phyloP scores from a whole-genome alignment of 2,329 filamentous ascomycete species.

The Sphaerulina vaccinii region DNA sequence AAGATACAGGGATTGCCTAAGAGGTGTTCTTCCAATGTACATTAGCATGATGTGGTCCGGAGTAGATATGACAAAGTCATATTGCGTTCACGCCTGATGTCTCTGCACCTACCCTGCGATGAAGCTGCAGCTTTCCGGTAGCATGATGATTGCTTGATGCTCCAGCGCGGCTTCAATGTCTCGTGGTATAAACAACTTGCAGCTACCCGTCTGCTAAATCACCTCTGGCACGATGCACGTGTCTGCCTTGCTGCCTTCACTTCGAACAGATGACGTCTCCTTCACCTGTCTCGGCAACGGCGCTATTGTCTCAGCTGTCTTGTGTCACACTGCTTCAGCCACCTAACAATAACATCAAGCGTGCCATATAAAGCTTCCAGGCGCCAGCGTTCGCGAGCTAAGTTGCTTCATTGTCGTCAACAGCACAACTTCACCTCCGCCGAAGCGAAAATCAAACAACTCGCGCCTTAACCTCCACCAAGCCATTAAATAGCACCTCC shows the following conservation, averaged over 20 bases:
- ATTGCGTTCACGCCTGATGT: background rate
- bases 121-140: background rate
- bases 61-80: no score
- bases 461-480: background rate
- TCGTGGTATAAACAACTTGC: background rate
- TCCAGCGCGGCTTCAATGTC: background rate
- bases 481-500: conserved; percentile 5
- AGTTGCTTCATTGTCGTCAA: conserved; percentile 1
- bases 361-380: conserved; percentile 5
- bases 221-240: background rate
- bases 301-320: conserved; percentile 6
- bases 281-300: background rate
- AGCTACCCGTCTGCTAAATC: conserved; percentile 7
- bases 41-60: background rate
- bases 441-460: background rate
- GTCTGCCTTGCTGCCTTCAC: conserved; percentile 5
- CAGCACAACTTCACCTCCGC: background rate
- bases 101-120: background rate
- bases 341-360: background rate
- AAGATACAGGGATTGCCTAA: no score
- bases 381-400: conserved; percentile 3
- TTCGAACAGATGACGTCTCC: conserved; percentile 3
- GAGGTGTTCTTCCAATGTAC: background rate
- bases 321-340: conserved; percentile 11
- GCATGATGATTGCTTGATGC: background rate